Conservation (phyloP, 768 basidiomycete genomes). For the Mycena olivaceomarginata region DNA sequence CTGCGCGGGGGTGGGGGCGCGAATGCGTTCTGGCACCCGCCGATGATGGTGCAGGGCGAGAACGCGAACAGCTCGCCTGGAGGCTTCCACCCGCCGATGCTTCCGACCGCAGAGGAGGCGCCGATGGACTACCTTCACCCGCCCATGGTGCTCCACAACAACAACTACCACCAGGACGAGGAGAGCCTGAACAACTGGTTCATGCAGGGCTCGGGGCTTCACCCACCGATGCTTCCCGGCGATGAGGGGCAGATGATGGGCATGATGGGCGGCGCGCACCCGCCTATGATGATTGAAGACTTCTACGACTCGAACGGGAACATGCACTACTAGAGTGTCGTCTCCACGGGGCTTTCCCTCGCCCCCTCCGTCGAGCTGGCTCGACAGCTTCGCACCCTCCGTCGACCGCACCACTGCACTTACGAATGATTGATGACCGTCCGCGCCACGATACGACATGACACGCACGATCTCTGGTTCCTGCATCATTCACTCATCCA, state of each 20-base stretch:
- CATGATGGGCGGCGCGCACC: constrained; percentile 22
- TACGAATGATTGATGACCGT: constrained; percentile 30
- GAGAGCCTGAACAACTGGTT: constrained; percentile 71
- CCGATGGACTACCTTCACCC: constrained; percentile 86
- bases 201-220: constrained; percentile 51
- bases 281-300: constrained; percentile 46
- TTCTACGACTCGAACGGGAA: constrained; percentile 38
- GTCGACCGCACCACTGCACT: neutral
- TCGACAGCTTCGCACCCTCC: constrained; percentile 15
- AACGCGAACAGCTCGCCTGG: constrained; percentile 65
- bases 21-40: constrained; percentile 87
- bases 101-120: constrained; percentile 73
- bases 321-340: constrained; percentile 36
- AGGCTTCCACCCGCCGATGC: constrained; percentile 80
- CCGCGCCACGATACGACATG: constrained; percentile 33
- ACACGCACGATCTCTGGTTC: constrained; percentile 37
- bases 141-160: constrained; percentile 62
- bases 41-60: constrained; percentile 76
- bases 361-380: constrained; percentile 31
- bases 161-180: constrained; percentile 67
- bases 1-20: constrained; percentile 64
- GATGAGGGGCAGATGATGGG: constrained; percentile 52
- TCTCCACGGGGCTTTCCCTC: neutral
- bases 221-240: constrained; percentile 74
- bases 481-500: constrained; percentile 33